Percentiles rank a stretch among this genome's conserved stretches.
These are phyloP conservation scores for Coniella vitis DNA, from an alignment of 2,329 filamentous ascomycete genomes.

Conservation along the genomic window DNA sequence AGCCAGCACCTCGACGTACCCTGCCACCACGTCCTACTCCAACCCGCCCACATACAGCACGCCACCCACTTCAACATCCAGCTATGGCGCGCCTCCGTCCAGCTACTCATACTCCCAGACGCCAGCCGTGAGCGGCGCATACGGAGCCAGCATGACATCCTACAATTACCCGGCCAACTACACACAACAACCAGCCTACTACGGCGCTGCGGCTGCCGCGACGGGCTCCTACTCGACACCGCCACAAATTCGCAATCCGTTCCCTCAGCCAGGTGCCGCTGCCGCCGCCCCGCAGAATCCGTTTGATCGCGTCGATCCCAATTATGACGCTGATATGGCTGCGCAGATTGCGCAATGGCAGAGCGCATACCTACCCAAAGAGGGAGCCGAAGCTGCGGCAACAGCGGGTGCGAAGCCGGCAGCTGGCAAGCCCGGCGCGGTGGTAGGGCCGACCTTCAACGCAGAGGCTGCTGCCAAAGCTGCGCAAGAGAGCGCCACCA, in stretches of 20 bases:
- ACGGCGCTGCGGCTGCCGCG: conserved; percentile 26
- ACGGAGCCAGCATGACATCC: conserved; percentile 21
- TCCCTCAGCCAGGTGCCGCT: conserved; percentile 53
- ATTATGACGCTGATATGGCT: conserved; percentile 72
- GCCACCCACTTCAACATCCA: conserved; percentile 29
- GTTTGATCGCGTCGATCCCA: conserved; percentile 26
- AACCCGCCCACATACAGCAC: conserved; percentile 26
- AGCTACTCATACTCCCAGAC: conserved; percentile 22
- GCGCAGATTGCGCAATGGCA: conserved; percentile 94
- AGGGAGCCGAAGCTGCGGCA: conserved; percentile 32
- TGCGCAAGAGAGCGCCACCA: conserved; percentile 37
- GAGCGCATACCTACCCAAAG: conserved; percentile 70
- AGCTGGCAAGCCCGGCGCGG: conserved; percentile 22
- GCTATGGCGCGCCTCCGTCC: conserved; percentile 36
- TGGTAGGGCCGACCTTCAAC: conserved; percentile 25
- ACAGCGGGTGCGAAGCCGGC: conserved; percentile 20
- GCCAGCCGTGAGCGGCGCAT: conserved; percentile 30
- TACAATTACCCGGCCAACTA: conserved; percentile 21
- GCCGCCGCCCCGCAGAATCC: conserved; percentile 23
- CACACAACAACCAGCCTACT: conserved; percentile 33
- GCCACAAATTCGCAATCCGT: conserved; percentile 75
- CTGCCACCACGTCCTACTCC: conserved; percentile 26
- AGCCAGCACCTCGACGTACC: conserved; percentile 23
- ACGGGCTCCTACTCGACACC: conserved; percentile 39
- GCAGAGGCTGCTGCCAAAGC: conserved; percentile 27